Base-by-base conservation (phyloP, 129 eudicot species). In the Tagetes erecta region DNA sequence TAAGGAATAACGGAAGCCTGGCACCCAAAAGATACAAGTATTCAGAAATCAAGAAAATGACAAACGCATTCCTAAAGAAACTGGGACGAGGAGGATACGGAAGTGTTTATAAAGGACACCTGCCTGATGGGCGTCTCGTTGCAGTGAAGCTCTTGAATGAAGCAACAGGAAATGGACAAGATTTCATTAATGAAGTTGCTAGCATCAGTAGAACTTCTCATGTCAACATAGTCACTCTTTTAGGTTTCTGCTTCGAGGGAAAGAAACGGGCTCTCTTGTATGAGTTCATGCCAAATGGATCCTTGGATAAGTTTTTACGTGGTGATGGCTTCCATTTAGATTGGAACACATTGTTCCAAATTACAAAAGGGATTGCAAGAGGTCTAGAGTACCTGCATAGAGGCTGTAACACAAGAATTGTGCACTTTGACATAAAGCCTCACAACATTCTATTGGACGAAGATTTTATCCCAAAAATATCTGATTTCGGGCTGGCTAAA, bases 361-460 rank as follows among this genome's bases (percentile, higher is more conserved):
- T 79, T 0, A 72, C 81, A 36, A 58, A 80, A 56, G 85, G 88
- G 20, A 73, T 73, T 3, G 85, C 88, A 34, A 72, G 76, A 68
- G 88, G 88, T 60, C 70, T 81, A 46, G 83, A 81, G 57, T 84
- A 84, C 68, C 64, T 84, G 38, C 88, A 84, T 39, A 78, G 34
- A 68, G 88, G 88, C 42, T 77, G 88, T 49, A 84, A 78, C 59
- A 84, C 83, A 20, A 78, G 88, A 74, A 81, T 84, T 4, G 71
- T 84, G 51, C 88, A 81, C 49, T 78, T 84, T 8, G 88, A 84
- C 70, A 84, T 84, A 39, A 78, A 84, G 70, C 88, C 91, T 46
- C 86, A 78, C n/a, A 86, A 81, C 70, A 83, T 80, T 39, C 86
- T 86, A 0, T 35, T 83, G 36, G 81, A 86, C 8, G 45, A 74